Base-by-base conservation (phyloP, 2,329 filamentous ascomycete species). In the Penicillium glabrum region DNA sequence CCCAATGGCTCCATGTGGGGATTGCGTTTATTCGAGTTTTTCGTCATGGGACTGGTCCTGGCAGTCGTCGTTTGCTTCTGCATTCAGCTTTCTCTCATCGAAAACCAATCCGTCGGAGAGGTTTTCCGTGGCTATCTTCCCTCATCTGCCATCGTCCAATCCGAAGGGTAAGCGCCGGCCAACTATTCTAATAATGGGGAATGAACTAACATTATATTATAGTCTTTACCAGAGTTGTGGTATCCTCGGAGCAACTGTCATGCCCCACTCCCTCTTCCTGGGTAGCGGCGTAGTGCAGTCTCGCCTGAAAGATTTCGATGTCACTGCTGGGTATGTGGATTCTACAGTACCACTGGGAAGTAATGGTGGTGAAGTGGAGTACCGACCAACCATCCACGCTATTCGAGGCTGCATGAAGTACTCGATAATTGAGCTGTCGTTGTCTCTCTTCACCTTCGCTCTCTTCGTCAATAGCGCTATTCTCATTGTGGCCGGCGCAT, bases 401-500 rank as follows among this genome's bases (percentile, higher is more conserved):
- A 91, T 95, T 61, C 82, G 82, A 16, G 83, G 86, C 66, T 92
- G 87, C 59, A 82, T 93, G 67, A 89, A 86, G 58, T 89, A 89
- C 70, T 90, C 88, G 3, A 86, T 90, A 55, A 76, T 83, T 21
- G 90, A 95, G 69, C 77, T 93, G 10, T 79, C 84, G 7, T 69
- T 91, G 14, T 89, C 88, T 0, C 86, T 95, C 35, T 91, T 92
- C 70, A 91, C 89, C 0, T 93, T 93, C 70, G 90, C 90, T 0
- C 82, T 95, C 3, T 95, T 95, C 67, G 89, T 93, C 67, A 95
- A 95, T 77, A 89, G 86, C 53, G 83, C 90, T 35, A 93, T 95
- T 66, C 81, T 95, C 14, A 91, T 95, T 64, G 87, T 92, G 13
- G 88, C 92, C 0, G 92, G 91, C 24, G 86, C 90, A 0, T 88